Evolutionary conservation across 2,329 filamentous ascomycete genomes (phyloP), one percentile per base, ranked within the genome.

Genomic region (Erysiphe pulchra): DNA sequence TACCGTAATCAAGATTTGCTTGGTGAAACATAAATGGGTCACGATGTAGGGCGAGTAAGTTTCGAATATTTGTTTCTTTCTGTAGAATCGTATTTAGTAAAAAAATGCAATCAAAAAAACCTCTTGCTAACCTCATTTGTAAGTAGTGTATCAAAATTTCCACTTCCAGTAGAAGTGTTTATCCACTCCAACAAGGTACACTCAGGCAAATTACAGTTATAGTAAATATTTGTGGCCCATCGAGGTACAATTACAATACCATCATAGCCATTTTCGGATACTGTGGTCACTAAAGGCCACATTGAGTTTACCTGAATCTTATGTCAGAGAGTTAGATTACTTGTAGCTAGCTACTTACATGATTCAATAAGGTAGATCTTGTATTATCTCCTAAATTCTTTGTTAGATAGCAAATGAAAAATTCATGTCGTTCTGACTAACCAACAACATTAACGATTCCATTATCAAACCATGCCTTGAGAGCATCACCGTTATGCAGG

Each of bases 111-210:
- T 34, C 6, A 5, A 34, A 34, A 34, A 34, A n/a, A 14, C 12
- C n/a, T 34, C 24, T 14, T 12, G 14, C 32, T 7, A 34, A 44
- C 42, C 31, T 73, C 70, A 36, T 65, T 59, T 3, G 58, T 56
- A 8, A 77, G 59, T 5, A 77, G 62, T 51, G 66, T 60, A 4
- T 61, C 57, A 51, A 73, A 75, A 39, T 59, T 62, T 4, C 72
- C 71, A n/a, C 57, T 60, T 2, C 71, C 72, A 28, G 60, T 61
- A 4, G 70, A 71, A 1, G 71, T 76, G 46, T 69, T 62, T 44
- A 71, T 71, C 73, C 73, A 77, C 55, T 77, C 72, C 43, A 66
- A 59, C 16, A 67, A 55, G 0, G 71, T 75, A 55, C 73, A 77
- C 18, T 58, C 61, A 2, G 69, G 62, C 14, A 64, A 65, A 53